Conservation (phyloP, 768 basidiomycete species). For the Pulveroboletus sp. region DNA sequence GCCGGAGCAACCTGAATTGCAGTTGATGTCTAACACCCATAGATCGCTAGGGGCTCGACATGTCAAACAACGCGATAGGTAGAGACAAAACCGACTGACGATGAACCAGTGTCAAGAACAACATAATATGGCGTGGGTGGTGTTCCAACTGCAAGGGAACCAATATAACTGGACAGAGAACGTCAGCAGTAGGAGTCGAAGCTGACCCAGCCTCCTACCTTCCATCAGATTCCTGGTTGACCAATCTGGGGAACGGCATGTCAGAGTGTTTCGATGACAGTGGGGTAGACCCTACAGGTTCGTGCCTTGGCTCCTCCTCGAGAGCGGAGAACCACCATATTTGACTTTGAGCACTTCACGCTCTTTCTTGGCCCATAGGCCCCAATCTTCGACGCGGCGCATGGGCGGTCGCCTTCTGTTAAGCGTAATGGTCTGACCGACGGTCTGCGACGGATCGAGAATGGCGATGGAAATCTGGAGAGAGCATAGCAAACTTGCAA, state of each 20-base stretch:
- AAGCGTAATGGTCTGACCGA: constrained; percentile 25
- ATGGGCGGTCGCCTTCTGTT: constrained; percentile 8
- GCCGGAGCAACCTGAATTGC: constrained; percentile 37
- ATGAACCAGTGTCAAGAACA: constrained; percentile 86
- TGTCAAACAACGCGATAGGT: neutral
- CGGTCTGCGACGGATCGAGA: constrained; percentile 3
- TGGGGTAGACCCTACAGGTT: constrained; percentile 37
- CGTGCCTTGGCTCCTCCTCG: constrained; percentile 42
- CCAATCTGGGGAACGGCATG: constrained; percentile 39
- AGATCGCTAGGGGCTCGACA: constrained; percentile 52
- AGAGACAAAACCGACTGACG: constrained; percentile 35
- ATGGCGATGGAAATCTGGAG: constrained; percentile 13
- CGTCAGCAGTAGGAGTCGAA: constrained; percentile 1
- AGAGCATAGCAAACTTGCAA: constrained; percentile 13
- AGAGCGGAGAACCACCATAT: constrained; percentile 35
- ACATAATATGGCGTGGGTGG: constrained; percentile 72
- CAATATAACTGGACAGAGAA: constrained; percentile 51
- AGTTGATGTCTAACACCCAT: constrained; percentile 61
- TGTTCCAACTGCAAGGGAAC: constrained; percentile 75
- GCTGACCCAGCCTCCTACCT: constrained; percentile 39
- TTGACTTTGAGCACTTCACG: constrained; percentile 41
- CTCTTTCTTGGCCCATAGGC: constrained; percentile 50
- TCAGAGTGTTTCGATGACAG: neutral
- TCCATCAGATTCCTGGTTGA: constrained; percentile 63
- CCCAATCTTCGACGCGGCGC: constrained; percentile 39